phyloP scores from a whole-genome alignment of 441 rosid species.

The Aleurites moluccanus region DNA sequence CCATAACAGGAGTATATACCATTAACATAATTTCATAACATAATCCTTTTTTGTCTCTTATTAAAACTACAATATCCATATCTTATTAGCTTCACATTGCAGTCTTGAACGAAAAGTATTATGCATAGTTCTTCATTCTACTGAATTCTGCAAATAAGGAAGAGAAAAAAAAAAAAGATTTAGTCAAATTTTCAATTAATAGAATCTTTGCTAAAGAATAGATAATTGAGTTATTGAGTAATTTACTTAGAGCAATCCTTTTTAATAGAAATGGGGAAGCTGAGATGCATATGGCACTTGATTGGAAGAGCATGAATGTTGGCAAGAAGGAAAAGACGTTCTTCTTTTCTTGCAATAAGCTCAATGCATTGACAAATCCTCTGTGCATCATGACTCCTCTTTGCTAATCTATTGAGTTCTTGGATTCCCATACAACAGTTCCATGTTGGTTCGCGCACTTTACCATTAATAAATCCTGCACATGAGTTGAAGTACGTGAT shows the following conservation, averaged over 20 bases:
- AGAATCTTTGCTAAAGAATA: neutral
- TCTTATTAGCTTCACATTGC: neutral
- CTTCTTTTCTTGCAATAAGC: conserved; percentile 11
- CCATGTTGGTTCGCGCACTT: conserved; percentile 3
- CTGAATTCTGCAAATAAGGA: neutral
- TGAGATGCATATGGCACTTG: conserved; percentile 17
- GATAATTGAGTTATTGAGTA: neutral
- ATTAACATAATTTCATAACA: too few relatives aligned
- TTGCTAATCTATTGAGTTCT: conserved; percentile 13
- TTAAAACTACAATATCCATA: too few relatives aligned
- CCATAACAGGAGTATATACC: too few relatives aligned
- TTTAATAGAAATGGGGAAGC: conserved; percentile 19
- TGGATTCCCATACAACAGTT: conserved; percentile 13
- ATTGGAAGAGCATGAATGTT: conserved; percentile 18
- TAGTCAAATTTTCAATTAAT: neutral
- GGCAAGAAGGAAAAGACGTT: conserved; percentile 9
- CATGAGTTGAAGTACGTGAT: conserved; percentile 4
- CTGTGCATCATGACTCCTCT: neutral
- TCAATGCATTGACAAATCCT: conserved; percentile 23
- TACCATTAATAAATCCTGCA: conserved; percentile 13
- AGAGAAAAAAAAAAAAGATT: neutral
- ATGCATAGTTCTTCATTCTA: neutral
- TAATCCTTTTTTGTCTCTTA: too few relatives aligned
- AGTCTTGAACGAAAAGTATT: neutral
- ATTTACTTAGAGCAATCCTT: conserved; percentile 21